Evolutionary conservation across 2,329 filamentous ascomycete species (phyloP), one percentile per base, ranked within the genome.

Genomic region (Aspergillus tanneri): DNA sequence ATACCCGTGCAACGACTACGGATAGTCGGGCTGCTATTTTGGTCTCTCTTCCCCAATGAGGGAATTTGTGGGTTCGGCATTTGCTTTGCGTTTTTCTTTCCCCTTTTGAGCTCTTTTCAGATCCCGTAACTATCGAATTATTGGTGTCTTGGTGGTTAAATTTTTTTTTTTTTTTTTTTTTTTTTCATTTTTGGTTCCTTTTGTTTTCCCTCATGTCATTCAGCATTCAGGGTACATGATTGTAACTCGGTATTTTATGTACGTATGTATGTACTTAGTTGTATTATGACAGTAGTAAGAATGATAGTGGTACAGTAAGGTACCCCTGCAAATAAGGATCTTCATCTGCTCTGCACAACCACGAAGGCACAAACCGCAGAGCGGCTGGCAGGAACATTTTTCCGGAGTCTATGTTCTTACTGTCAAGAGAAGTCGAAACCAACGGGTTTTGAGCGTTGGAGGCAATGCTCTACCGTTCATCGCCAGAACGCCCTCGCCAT

Each of bases 401-500:
- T 34, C 30, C 30, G 30, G 19, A 14, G 14, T 18, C 14, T 18
- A 34, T 34, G 30, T 34, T 18, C 14, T 34, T 18, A 34, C 30
- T 16, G 30, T 34, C 11, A 8, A 10, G 14, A 14, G 14, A 19
- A n/a, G n/a, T 32, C 30, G 30, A 34, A 18, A 34, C 7, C 16
- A 18, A 14, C 30, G 30, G 30, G 16, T 34, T 34, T n/a, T n/a
- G n/a, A n/a, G n/a, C n/a, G n/a, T n/a, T n/a, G n/a, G n/a, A n/a
- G n/a, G n/a, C n/a, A n/a, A n/a, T n/a, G n/a, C 37, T 10, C 16
- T 16, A 16, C 1, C 10, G 12, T 16, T 37, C 50, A 64, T 34
- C 61, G 57, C 58, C 59, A 59, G 28, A 65, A 60, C 11, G 45
- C 54, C 25, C 27, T 51, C 4, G 61, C 57, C 19, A 58, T 51